phyloP scores from a whole-genome alignment of 78 protist species.

The slime mould (Dictyostelium discoideum) region DNA sequence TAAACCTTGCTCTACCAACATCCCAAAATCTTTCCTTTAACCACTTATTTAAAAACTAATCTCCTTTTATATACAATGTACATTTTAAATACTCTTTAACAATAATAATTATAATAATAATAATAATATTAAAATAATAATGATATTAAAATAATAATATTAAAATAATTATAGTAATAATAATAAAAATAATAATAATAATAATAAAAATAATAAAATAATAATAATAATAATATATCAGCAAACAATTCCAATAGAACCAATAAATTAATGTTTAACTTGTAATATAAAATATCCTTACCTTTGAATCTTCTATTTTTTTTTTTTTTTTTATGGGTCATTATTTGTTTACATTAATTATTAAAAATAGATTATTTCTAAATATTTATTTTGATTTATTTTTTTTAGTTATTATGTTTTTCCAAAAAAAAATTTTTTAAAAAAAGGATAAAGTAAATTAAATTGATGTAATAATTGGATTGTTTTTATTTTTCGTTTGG shows the following conservation, averaged over 20 bases:
- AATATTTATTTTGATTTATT: too few species aligned
- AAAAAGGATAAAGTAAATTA: too few species aligned
- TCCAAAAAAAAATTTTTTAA: too few species aligned
- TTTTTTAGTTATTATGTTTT: too few species aligned
- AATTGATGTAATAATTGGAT: too few species aligned
- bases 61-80: neutral
- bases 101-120: neutral
- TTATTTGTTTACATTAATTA: too few species aligned
- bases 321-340: too few species aligned
- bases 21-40: neutral
- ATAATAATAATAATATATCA: neutral
- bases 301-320: neutral
- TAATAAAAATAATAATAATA: neutral
- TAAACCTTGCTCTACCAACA: neutral
- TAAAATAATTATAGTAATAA: too few species aligned
- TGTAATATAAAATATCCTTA: neutral
- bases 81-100: neutral
- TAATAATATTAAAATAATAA: neutral
- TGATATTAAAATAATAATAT: neutral
- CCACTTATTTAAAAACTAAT: neutral
- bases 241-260: neutral
- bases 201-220: neutral
- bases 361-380: too few species aligned
- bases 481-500: too few species aligned
- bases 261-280: neutral